Conservation (phyloP, 1,284 basidiomycete genomes). For the Sanghuangporus sanghuang region DNA sequence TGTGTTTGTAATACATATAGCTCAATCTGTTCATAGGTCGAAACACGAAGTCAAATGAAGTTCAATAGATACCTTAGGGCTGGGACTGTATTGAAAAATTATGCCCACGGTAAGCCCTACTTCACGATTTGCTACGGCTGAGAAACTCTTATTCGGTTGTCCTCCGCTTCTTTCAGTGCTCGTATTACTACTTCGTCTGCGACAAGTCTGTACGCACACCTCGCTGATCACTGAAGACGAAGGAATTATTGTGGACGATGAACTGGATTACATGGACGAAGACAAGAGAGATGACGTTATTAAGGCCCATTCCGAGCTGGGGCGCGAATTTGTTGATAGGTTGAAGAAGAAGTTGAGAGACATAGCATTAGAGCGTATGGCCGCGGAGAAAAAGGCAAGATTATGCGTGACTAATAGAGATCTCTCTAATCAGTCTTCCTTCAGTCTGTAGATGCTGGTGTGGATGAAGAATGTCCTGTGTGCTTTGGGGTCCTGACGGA, state of each 20-base stretch:
- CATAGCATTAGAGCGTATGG: conserved; percentile 33
- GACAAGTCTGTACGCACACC: conserved; percentile 54
- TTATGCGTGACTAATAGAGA: background rate
- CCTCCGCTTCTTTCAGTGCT: conserved; percentile 35
- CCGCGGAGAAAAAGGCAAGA: conserved; percentile 45
- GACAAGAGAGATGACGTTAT: conserved; percentile 36
- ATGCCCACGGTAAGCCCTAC: conserved; percentile 33
- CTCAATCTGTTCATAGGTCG: conserved; percentile 34
- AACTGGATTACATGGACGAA: conserved; percentile 29
- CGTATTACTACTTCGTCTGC: conserved; percentile 47
- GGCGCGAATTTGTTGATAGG: conserved; percentile 41
- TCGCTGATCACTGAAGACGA: conserved; percentile 45
- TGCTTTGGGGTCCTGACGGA: conserved; percentile 45
- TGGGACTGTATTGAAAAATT: conserved; percentile 57
- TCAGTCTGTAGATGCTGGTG: conserved; percentile 41
- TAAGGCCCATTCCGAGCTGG: conserved; percentile 40
- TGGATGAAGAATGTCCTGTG: conserved; percentile 49
- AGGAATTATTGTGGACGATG: conserved; percentile 33
- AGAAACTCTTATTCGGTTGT: background rate
- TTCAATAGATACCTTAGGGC: conserved; percentile 54
- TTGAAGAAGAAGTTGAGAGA: conserved; percentile 43
- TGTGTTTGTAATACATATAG: background rate
- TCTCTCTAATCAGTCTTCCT: background rate
- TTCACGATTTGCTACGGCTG: background rate
- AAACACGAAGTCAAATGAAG: conserved; percentile 46